phyloP scores from a whole-genome alignment of 306 rosid species.

The Acmispon strigosus region DNA sequence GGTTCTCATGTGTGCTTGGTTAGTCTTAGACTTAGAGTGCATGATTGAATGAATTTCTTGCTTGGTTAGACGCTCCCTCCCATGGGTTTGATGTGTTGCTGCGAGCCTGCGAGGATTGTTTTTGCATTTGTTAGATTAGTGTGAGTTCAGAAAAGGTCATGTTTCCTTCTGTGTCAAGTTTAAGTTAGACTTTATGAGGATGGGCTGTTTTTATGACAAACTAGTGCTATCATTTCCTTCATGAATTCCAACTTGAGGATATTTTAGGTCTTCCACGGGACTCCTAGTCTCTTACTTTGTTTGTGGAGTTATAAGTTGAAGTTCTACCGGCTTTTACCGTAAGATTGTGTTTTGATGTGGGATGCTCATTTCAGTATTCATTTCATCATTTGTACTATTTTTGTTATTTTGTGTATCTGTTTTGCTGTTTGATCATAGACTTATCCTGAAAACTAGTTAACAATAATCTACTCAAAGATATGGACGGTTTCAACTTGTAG shows the following conservation, averaged over 20 bases:
- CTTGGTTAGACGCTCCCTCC: background rate
- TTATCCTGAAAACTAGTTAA: too few relatives aligned
- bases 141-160: background rate
- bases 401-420: background rate
- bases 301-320: background rate
- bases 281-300: background rate
- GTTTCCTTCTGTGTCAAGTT: background rate
- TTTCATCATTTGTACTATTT: background rate
- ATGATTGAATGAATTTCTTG: background rate
- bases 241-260: background rate
- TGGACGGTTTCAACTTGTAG: too few relatives aligned
- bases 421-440: background rate
- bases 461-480: too few relatives aligned
- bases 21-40: too few relatives aligned
- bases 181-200: background rate
- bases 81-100: background rate
- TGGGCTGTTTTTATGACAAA: background rate
- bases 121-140: background rate
- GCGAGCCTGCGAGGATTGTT: background rate
- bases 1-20: too few relatives aligned
- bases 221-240: background rate
- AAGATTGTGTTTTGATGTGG: too few relatives aligned
- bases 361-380: too few relatives aligned
- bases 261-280: background rate
- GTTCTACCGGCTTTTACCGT: background rate